Conservation (phyloP, 805 yeast genomes). For the Dipodascopsis tothii region DNA sequence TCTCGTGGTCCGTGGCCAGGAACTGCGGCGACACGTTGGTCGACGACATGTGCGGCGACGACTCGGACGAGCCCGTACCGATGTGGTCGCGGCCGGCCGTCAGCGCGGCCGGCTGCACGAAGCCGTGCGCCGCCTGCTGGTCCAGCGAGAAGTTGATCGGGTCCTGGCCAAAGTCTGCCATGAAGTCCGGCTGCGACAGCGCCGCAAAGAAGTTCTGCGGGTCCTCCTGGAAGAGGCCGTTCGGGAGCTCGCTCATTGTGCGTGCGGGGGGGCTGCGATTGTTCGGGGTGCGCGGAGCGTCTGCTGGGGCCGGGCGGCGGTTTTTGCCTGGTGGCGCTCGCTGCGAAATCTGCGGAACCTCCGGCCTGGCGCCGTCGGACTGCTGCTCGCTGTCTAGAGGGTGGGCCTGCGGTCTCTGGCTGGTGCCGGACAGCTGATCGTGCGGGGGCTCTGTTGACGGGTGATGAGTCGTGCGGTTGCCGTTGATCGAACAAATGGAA, state of each 20-base stretch:
- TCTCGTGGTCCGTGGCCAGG: constrained; percentile 8
- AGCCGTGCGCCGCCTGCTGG: background rate
- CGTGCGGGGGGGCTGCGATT: too few species aligned
- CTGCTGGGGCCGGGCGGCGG: too few species aligned
- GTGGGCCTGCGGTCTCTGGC: too few species aligned
- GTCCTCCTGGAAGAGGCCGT: constrained; percentile 14
- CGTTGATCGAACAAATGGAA: too few species aligned
- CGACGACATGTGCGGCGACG: background rate
- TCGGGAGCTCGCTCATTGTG: background rate
- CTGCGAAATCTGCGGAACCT: too few species aligned
- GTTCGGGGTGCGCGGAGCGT: too few species aligned
- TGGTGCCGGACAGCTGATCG: too few species aligned
- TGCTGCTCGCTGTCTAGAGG: too few species aligned
- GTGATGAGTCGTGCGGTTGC: too few species aligned
- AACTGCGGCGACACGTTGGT: background rate
- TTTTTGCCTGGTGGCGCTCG: too few species aligned
- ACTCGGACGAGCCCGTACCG: background rate
- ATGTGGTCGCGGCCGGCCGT: background rate
- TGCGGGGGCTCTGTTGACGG: too few species aligned
- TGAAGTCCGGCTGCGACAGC: constrained; percentile 19
- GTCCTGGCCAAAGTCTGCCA: constrained; percentile 7
- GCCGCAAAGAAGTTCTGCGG: constrained; percentile 18
- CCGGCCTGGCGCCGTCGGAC: too few species aligned
- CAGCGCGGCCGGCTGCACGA: background rate
- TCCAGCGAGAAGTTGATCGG: background rate